Evolutionary conservation across 208 protist species (phyloP), one percentile per base, ranked within the genome.

Genomic region (Naegleria fowleri): DNA sequence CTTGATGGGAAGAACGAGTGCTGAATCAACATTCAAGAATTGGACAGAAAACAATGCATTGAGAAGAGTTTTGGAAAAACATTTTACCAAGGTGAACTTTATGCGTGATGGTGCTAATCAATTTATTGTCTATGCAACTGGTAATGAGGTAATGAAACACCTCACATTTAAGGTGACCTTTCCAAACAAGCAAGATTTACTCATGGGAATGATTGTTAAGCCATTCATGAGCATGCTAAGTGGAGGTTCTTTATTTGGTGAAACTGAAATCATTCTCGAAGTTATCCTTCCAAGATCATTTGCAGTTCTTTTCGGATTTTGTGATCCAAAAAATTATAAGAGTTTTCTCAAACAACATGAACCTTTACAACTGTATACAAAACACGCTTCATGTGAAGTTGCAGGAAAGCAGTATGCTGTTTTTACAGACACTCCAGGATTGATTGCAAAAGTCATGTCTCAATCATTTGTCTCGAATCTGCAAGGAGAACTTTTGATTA

Each of bases 111-210:
- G 67, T 15, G 67, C 67, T 7, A 36, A 79, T 79, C 67, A 79
- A 79, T 79, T 36, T 79, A 29, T 79, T 79, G 29, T 79, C n/a
- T 79, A 79, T 79, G 67, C 67, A 79, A 79, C 67, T 25, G 67
- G 67, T 79, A 79, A 79, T 79, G 67, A 79, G 9, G 67, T 9
- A 25, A 79, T 79, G 13, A 79, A 79, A 36, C 67, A 79, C 29
- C 7, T 79, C 6, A 79, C 67, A 36, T 79, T 79, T 11, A 79
- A 79, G 67, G 29, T 79, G 6, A 79, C 16, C 9, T 36, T 33
- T 36, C 67, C 67, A 36, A 79, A 79, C 36, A 79, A 36, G 29
- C 67, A 79, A 79, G 67, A 79, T 79, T 79, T 79, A 33, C n/a
- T 79, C 6, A 36, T 79, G 16, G 67, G 67, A 36, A 36, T 79